Conservation (phyloP, 2,329 filamentous ascomycete genomes). For the Calonectria pseudoturangicola region DNA sequence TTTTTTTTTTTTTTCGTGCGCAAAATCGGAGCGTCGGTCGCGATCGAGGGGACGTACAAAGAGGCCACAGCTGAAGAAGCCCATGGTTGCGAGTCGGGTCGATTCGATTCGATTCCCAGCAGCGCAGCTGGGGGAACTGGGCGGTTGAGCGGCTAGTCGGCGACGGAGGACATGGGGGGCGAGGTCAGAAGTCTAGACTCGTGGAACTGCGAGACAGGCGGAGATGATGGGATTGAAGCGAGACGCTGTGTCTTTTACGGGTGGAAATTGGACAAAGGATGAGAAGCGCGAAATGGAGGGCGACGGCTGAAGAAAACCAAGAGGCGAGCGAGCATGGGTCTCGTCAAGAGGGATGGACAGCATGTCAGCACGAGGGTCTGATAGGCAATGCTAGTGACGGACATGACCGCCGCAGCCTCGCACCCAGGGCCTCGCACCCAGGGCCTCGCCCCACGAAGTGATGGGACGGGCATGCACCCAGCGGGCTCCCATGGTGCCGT, state of each 20-base stretch:
- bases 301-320: conserved; percentile 36
- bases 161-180: conserved; percentile 47
- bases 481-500: conserved; percentile 16
- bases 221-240: conserved; percentile 22
- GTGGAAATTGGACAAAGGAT: conserved; percentile 14
- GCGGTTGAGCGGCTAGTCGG: conserved; percentile 24
- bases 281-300: conserved; percentile 36
- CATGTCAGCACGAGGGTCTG: conserved; percentile 52
- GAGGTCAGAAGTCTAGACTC: conserved; percentile 30
- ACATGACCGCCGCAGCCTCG: conserved; percentile 46
- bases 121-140: conserved; percentile 45
- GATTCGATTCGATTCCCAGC: conserved; percentile 31
- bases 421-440: conserved; percentile 36
- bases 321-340: conserved; percentile 20
- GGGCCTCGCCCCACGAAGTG: conserved; percentile 29
- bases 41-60: conserved; percentile 42
- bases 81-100: conserved; percentile 41
- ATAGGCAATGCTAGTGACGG: conserved; percentile 47
- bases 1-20: not conserved
- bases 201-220: conserved; percentile 4
- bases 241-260: not conserved
- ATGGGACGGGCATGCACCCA: conserved; percentile 17
- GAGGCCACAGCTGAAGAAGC: conserved; percentile 47
- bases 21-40: not conserved
- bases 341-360: conserved; percentile 28